Evolutionary conservation across 2,329 filamentous ascomycete species (phyloP).

Genomic region (Xylaria sp.): DNA sequence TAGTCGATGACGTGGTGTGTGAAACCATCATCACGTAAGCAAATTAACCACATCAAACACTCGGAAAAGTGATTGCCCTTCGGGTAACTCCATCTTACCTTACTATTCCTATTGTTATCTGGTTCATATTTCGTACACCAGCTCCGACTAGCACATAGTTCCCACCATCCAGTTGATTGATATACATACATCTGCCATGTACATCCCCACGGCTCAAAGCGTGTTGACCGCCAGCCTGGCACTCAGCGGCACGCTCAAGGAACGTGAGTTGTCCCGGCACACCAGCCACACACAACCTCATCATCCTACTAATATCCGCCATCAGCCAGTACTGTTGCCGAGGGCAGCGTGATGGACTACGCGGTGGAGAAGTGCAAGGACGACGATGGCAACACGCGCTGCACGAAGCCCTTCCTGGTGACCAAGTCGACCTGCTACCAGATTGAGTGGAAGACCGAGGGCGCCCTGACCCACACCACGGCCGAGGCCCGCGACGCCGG

Average conservation of each 20-base stretch:
- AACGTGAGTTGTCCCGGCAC: slow-evolving; percentile 25
- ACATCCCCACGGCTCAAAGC: slow-evolving; percentile 34
- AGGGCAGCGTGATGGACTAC: slow-evolving; percentile 46
- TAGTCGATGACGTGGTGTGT: not conserved
- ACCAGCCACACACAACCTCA: not conserved
- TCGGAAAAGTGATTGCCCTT: too few relatives aligned
- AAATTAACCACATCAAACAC: not conserved
- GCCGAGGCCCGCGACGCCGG: slow-evolving; percentile 36
- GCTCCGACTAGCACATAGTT: not conserved
- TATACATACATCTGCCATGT: slow-evolving; percentile 25
- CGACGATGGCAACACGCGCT: slow-evolving; percentile 42
- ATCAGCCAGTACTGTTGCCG: slow-evolving; percentile 32
- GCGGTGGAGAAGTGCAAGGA: slow-evolving; percentile 47
- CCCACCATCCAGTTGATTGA: not conserved
- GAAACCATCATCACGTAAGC: not conserved
- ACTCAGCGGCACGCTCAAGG: slow-evolving; percentile 25
- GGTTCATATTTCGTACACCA: not conserved
- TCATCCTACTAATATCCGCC: not conserved
- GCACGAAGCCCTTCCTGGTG: slow-evolving; percentile 46
- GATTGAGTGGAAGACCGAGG: slow-evolving; percentile 45
- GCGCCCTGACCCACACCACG: slow-evolving; percentile 42
- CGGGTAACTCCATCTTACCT: too few relatives aligned
- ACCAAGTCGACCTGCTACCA: slow-evolving; percentile 43
- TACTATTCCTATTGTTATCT: not conserved
- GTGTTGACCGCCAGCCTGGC: slow-evolving; percentile 35